Conservation (phyloP, 78 protist genomes). For the Dictyostelium intermedium region DNA sequence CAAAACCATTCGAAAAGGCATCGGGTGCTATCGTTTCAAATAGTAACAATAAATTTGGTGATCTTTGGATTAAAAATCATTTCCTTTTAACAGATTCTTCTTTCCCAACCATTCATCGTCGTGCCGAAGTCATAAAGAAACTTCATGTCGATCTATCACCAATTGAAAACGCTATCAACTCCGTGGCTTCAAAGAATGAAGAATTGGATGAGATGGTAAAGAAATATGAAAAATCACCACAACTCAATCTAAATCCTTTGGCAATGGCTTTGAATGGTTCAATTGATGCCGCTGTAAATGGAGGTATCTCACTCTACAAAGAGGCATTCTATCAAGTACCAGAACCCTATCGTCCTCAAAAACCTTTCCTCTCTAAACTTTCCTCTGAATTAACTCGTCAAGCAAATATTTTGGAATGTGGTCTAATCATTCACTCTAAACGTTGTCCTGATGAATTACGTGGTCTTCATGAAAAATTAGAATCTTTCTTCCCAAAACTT, state of each 20-base stretch:
- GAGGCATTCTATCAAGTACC: slow-evolving; percentile 46
- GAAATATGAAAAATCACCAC: slow-evolving; percentile 36
- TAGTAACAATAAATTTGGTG: slow-evolving; percentile 79
- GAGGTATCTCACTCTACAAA: slow-evolving; percentile 77
- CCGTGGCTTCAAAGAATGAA: slow-evolving; percentile 67
- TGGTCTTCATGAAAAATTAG: slow-evolving; percentile 80
- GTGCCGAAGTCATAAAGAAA: slow-evolving; percentile 78
- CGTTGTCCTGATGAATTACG: slow-evolving; percentile 79
- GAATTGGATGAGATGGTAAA: slow-evolving; percentile 81
- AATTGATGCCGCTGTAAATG: slow-evolving; percentile 90
- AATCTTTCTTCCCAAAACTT: slow-evolving; percentile 47
- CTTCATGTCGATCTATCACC: slow-evolving; percentile 37
- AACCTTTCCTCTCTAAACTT: neutral
- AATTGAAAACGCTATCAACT: slow-evolving; percentile 73
- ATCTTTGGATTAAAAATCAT: slow-evolving; percentile 82
- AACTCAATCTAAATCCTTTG: slow-evolving; percentile 74
- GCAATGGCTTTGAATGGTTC: slow-evolving; percentile 87
- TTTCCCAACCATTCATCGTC: slow-evolving; percentile 82
- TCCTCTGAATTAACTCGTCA: slow-evolving; percentile 22
- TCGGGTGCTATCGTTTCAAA: neutral
- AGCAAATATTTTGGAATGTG: slow-evolving; percentile 27
- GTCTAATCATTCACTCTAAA: slow-evolving; percentile 41
- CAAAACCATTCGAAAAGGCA: slow-evolving; percentile 64
- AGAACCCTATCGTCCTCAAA: neutral
- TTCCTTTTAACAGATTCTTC: slow-evolving; percentile 45